phyloP scores from a whole-genome alignment of 495 filamentous ascomycete genomes.

The Copromyces sp. region DNA sequence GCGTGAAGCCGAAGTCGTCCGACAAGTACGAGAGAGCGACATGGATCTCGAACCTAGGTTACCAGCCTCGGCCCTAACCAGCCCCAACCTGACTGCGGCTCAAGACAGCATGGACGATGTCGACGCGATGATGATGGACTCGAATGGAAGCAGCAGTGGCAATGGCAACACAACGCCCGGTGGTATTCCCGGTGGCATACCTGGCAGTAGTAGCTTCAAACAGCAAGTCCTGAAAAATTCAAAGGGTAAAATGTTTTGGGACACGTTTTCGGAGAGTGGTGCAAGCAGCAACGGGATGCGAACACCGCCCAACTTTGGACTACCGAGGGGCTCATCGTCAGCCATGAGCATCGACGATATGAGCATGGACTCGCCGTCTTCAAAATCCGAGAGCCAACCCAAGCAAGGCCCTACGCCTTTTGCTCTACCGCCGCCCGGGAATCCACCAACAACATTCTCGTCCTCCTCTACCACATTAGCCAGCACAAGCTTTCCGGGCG shows the following conservation, averaged over 20 bases:
- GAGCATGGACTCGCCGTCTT: constrained; percentile 61
- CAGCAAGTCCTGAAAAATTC: constrained; percentile 61
- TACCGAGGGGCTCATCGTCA: constrained; percentile 47
- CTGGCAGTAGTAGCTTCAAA: constrained; percentile 48
- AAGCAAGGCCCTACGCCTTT: not conserved
- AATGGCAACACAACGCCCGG: constrained; percentile 37
- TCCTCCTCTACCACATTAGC: constrained; percentile 1
- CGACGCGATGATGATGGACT: constrained; percentile 49
- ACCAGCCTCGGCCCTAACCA: constrained; percentile 40
- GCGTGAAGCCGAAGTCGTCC: constrained; percentile 88
- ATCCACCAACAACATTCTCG: not conserved
- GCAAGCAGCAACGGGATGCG: constrained; percentile 41
- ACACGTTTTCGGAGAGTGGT: constrained; percentile 51
- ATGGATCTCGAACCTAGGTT: constrained; percentile 39
- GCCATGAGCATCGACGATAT: constrained; percentile 60
- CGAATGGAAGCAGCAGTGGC: constrained; percentile 18
- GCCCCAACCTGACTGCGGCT: constrained; percentile 30
- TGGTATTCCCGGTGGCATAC: not conserved
- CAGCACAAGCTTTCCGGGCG: constrained; percentile 24
- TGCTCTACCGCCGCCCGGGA: not conserved
- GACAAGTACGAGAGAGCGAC: constrained; percentile 75
- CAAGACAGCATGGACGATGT: constrained; percentile 46
- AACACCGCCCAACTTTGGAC: constrained; percentile 46
- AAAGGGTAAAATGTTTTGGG: constrained; percentile 69
- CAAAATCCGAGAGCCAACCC: constrained; percentile 21